These are phyloP conservation scores for Trametes maxima DNA, from an alignment of 768 basidiomycete genomes.

Conservation along the genomic window DNA sequence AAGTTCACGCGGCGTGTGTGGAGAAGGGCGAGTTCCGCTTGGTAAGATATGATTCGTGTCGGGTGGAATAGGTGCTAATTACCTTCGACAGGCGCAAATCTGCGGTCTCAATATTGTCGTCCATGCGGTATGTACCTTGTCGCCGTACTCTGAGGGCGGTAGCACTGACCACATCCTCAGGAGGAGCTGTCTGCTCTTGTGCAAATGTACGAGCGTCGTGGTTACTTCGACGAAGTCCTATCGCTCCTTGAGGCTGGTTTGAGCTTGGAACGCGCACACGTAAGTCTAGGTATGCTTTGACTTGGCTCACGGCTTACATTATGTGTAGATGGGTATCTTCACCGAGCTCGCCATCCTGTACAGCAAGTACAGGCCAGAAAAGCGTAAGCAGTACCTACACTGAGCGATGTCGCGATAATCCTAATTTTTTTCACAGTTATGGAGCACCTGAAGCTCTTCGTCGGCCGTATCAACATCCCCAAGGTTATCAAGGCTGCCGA, in stretches of 20 bases:
- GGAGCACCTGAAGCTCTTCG: slow-evolving; percentile 98
- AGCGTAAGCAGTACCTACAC: slow-evolving; percentile 58
- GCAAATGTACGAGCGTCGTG: slow-evolving; percentile 84
- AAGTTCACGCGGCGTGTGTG: slow-evolving; percentile 97
- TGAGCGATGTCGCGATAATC: not conserved
- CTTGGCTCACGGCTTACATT: slow-evolving; percentile 9
- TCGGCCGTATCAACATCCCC: slow-evolving; percentile 96
- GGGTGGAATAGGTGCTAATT: not conserved
- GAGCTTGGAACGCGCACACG: slow-evolving; percentile 94
- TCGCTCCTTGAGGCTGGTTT: slow-evolving; percentile 91
- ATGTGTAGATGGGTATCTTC: slow-evolving; percentile 89
- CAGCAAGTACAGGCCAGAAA: slow-evolving; percentile 94
- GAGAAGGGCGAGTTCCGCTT: slow-evolving; percentile 97
- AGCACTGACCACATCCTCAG: slow-evolving; percentile 36
- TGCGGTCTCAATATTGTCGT: slow-evolving; percentile 98
- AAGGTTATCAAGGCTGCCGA: slow-evolving; percentile 98
- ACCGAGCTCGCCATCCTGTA: slow-evolving; percentile 91
- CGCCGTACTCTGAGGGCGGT: not conserved
- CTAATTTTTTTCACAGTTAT: slow-evolving; percentile 60
- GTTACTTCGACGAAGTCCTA: slow-evolving; percentile 94
- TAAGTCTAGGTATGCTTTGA: slow-evolving; percentile 35
- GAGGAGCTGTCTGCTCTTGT: slow-evolving; percentile 79
- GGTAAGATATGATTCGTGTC: slow-evolving; percentile 39
- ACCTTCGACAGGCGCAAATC: slow-evolving; percentile 76
- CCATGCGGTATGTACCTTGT: slow-evolving; percentile 56